Evolutionary conservation across 1,284 basidiomycete species (phyloP), one percentile per base, ranked within the genome.

Genomic region (Irpex sp.): DNA sequence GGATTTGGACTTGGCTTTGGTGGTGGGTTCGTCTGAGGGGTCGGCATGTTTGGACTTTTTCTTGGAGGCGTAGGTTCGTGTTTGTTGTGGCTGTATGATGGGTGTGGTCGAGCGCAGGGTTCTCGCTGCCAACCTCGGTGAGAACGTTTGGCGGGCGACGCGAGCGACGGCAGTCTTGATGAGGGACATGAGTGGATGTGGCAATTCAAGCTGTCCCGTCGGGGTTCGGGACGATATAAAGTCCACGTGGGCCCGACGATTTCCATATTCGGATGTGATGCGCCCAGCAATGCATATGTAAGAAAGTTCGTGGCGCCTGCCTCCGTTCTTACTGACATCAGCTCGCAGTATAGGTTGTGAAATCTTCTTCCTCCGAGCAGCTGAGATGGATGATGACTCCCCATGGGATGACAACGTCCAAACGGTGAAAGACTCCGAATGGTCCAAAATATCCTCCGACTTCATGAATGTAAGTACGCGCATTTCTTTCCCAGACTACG

Each of bases 381-480:
- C 43, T 47, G 26, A 43, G 15, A 43, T 43, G 39, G 39, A 43
- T 78, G 81, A 72, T 46, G 82, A 83, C 58, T 80, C 81, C 0
- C 82, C 84, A 46, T 88, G 87, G 87, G 81, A 81, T 61, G 81
- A 83, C 59, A 74, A 78, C 33, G 74, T 75, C 2, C 68, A 68
- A 36, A 60, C 68, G 26, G 59, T 75, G 17, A 69, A 72, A 53
- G 81, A 88, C 21, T 75, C 78, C 1, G 87, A 90, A 69, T 91
- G 89, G 89, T 72, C 78, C 11, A 87, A 81, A 66, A 78, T 92
- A 59, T 83, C 87, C 0, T 79, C 79, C 0, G 83, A 87, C 56
- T 90, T 89, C 71, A 87, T 84, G 15, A 88, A 86, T 69, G 88
- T 89, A 71, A 50, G 79, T 65, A 19, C 49, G 15, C 17, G 31